phyloP scores from a whole-genome alignment of 2,329 filamentous ascomycete species.

The Phoma sp. region DNA sequence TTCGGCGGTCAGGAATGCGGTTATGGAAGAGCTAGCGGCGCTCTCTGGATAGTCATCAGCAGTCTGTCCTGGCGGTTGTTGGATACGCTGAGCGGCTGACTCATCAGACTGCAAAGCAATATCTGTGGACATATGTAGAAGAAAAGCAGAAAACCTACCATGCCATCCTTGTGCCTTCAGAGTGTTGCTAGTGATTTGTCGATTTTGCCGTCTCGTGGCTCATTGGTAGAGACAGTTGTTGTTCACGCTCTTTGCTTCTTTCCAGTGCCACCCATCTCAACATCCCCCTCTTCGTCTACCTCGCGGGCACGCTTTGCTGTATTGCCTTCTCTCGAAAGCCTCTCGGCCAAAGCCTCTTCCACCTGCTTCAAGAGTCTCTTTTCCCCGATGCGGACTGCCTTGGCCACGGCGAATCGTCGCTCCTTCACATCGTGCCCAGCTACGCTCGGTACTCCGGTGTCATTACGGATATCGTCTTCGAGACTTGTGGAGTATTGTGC shows the following conservation, averaged over 20 bases:
- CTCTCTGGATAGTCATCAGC: conserved; percentile 27
- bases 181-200: neutral
- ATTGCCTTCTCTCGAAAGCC: conserved; percentile 39
- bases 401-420: conserved; percentile 61
- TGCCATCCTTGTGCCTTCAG: neutral
- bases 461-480: conserved; percentile 59
- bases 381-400: conserved; percentile 73
- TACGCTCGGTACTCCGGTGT: conserved; percentile 44
- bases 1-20: conserved; percentile 1
- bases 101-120: neutral
- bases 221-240: neutral
- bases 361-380: conserved; percentile 69
- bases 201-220: neutral
- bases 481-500: conserved; percentile 61
- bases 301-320: conserved; percentile 33
- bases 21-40: neutral
- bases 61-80: conserved; percentile 10
- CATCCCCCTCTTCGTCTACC: conserved; percentile 35
- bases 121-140: neutral
- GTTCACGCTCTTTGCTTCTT: conserved; percentile 36
- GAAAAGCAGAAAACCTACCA: conserved; percentile 11
- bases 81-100: conserved; percentile 23
- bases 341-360: conserved; percentile 41
- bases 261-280: conserved; percentile 31
- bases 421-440: conserved; percentile 21